A percentile compares a stretch with the other conserved stretches of the same genome.
Conservation (phyloP, 73 alveolate species). For the Tetrahymena malaccensis region DNA sequence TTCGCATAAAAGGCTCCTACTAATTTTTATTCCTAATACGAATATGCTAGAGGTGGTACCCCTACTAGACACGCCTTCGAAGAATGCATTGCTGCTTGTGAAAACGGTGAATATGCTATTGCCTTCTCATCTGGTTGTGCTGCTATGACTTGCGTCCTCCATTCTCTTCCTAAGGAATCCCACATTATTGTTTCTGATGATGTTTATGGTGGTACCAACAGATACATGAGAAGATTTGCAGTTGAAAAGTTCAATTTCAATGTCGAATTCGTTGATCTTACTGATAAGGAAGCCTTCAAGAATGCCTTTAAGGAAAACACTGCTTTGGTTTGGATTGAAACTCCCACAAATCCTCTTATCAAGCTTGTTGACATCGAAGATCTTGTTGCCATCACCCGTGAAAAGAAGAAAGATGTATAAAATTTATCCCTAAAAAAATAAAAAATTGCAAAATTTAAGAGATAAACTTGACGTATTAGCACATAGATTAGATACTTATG, state of each 20-base stretch:
- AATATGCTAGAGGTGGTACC: slow-evolving; percentile 36
- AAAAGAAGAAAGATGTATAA: slow-evolving; percentile 31
- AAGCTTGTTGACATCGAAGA: slow-evolving; percentile 73
- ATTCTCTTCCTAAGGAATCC: slow-evolving; percentile 49
- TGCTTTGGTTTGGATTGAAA: slow-evolving; percentile 87
- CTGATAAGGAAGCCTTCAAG: slow-evolving; percentile 50
- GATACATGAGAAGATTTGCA: slow-evolving; percentile 58
- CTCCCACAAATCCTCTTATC: slow-evolving; percentile 91
- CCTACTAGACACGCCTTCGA: slow-evolving; percentile 82
- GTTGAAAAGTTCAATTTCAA: slow-evolving; percentile 54
- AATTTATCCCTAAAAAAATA: not conserved
- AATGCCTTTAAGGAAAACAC: slow-evolving; percentile 71
- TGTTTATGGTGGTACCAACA: slow-evolving; percentile 91
- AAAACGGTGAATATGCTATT: slow-evolving; percentile 63
- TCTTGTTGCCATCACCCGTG: slow-evolving; percentile 65
- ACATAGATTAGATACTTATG: not conserved
- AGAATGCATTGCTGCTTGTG: slow-evolving; percentile 66
- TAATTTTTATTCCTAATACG: not conserved
- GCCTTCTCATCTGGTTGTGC: slow-evolving; percentile 77
- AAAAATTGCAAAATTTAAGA: not conserved
- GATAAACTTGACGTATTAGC: not conserved
- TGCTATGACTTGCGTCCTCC: slow-evolving; percentile 43
- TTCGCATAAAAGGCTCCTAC: slow-evolving; percentile 48
- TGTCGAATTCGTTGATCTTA: slow-evolving; percentile 63
- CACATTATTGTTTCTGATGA: slow-evolving; percentile 78